These are phyloP conservation scores for Protomyces inouyei DNA, from an alignment of 1,139 yeast genomes.

Conservation along the genomic window DNA sequence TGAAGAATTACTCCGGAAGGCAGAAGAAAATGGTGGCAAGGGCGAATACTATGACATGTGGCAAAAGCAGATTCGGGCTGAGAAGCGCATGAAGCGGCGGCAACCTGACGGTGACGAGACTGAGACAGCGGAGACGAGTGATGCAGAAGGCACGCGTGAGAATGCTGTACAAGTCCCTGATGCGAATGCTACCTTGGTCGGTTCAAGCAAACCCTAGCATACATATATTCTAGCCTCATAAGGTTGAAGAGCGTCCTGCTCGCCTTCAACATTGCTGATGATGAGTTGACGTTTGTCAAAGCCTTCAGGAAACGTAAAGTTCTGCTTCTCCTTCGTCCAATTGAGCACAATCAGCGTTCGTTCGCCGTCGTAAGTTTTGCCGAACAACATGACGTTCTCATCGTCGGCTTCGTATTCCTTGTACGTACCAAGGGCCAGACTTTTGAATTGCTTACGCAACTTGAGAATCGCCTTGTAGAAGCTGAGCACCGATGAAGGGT, in stretches of 20 bases:
- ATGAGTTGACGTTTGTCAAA: background rate
- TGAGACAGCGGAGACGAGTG: constrained; percentile 1
- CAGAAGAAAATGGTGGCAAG: constrained; percentile 46
- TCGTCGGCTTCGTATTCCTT: constrained; percentile 26
- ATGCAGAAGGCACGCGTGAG: background rate
- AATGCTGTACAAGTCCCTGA: constrained; percentile 13
- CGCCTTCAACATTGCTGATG: background rate
- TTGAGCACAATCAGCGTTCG: constrained; percentile 7
- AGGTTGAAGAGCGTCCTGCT: background rate
- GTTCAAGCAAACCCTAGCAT: background rate
- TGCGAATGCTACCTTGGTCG: constrained; percentile 13
- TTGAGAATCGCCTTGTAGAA: constrained; percentile 48
- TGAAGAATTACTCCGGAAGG: constrained; percentile 43
- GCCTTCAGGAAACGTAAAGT: background rate
- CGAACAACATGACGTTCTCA: constrained; percentile 9
- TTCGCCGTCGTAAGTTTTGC: background rate
- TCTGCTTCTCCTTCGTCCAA: constrained; percentile 3
- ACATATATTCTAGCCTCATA: background rate
- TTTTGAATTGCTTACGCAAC: constrained; percentile 46
- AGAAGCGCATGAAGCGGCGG: constrained; percentile 5
- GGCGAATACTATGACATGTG: constrained; percentile 68
- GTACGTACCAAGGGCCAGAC: constrained; percentile 49
- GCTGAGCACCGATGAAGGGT: constrained; percentile 47
- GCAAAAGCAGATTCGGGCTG: constrained; percentile 59
- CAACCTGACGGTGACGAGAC: background rate